Percentiles rank a stretch among this genome's conserved stretches.
phyloP scores from a whole-genome alignment of 208 protist genomes.

The Porcisia hertigi region DNA sequence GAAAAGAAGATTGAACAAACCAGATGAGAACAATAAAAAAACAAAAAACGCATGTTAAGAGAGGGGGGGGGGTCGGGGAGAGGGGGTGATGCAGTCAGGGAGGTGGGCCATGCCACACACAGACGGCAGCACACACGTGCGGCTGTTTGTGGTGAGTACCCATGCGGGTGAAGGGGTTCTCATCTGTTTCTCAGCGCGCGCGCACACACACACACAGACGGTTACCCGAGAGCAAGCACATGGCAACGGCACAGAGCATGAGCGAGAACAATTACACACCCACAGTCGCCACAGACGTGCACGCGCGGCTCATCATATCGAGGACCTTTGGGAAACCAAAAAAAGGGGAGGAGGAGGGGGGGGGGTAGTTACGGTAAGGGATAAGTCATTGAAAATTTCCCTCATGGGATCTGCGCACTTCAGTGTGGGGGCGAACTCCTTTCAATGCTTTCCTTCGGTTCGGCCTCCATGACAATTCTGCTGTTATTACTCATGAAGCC shows the following conservation, averaged over 20 bases:
- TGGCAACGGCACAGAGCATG: background rate
- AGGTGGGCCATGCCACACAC: background rate
- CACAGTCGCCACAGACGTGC: background rate
- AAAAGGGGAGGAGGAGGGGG: background rate
- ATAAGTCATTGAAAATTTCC: too few relatives aligned
- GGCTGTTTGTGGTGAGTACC: background rate
- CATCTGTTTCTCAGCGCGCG: background rate
- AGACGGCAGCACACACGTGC: too few relatives aligned
- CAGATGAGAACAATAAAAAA: background rate
- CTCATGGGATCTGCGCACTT: background rate
- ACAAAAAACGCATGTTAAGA: background rate
- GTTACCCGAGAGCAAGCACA: slow-evolving; percentile 5
- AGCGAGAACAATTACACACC: background rate
- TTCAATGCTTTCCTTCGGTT: background rate
- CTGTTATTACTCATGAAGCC: background rate
- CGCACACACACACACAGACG: background rate
- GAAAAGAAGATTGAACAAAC: background rate
- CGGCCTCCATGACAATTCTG: background rate
- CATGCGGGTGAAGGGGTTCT: background rate
- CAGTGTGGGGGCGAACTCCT: background rate
- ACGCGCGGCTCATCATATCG: background rate
- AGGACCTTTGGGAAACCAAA: background rate
- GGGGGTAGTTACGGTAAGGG: background rate
- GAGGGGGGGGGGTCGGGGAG: background rate
- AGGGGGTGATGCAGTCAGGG: background rate